Evolutionary conservation across 306 rosid species (phyloP).

Genomic region (Morella rubra): DNA sequence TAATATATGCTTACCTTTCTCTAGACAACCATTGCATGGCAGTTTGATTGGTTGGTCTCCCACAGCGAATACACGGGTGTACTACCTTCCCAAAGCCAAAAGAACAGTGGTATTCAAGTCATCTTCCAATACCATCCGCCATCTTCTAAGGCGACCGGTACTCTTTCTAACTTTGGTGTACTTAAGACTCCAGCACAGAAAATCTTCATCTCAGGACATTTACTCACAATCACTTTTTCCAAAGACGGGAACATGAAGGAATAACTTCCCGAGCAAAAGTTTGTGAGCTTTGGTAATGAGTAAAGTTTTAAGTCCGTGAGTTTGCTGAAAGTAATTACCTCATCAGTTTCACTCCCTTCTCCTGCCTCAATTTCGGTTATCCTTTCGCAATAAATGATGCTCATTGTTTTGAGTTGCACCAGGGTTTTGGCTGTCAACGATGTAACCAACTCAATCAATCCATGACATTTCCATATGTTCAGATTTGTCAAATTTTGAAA

Average conservation of each 20-base stretch:
- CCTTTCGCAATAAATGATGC: background rate
- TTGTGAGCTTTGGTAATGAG: background rate
- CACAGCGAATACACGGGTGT: too few relatives aligned
- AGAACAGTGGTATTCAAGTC: too few relatives aligned
- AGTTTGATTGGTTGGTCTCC: too few relatives aligned
- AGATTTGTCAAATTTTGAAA: too few relatives aligned
- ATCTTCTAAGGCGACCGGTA: background rate
- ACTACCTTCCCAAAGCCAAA: too few relatives aligned
- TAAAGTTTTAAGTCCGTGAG: background rate
- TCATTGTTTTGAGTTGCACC: background rate
- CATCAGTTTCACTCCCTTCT: background rate
- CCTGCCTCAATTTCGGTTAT: background rate
- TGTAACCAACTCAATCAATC: background rate
- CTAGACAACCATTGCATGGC: too few relatives aligned
- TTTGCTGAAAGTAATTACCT: background rate
- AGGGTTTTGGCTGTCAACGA: background rate
- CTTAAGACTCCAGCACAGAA: background rate
- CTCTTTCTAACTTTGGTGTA: background rate
- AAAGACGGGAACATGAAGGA: too few relatives aligned
- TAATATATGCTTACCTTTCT: too few relatives aligned
- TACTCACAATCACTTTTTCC: too few relatives aligned
- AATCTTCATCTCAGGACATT: too few relatives aligned
- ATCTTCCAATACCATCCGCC: too few relatives aligned
- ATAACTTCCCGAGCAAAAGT: too few relatives aligned
- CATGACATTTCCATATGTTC: background rate